Conservation (phyloP, 2,329 filamentous ascomycete species). For the Colletotrichum musae region DNA sequence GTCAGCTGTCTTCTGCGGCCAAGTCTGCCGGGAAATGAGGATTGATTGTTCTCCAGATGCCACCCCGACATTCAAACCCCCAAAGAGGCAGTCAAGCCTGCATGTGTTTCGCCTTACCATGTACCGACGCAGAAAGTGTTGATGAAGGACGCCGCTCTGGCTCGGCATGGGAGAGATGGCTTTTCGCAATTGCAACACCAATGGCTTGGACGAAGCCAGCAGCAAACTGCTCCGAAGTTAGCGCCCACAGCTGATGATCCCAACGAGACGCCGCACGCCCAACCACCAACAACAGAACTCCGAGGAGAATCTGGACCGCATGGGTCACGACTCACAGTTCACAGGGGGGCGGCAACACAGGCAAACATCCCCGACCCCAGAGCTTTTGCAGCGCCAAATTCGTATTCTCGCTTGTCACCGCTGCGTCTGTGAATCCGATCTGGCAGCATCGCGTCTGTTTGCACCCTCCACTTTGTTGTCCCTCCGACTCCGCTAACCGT, state of each 20-base stretch:
- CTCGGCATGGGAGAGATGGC: not conserved
- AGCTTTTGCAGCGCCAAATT: not conserved
- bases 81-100: slow-evolving; percentile 3
- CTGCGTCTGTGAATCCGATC: slow-evolving; percentile 10
- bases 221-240: not conserved
- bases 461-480: slow-evolving; percentile 1
- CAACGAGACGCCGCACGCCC: not conserved
- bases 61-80: not conserved
- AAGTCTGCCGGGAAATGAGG: slow-evolving; percentile 14
- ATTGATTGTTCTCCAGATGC: slow-evolving; percentile 8
- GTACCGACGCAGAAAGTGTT: not conserved
- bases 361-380: slow-evolving; percentile 9
- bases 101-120: slow-evolving; percentile 4
- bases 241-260: not conserved
- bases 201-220: not conserved
- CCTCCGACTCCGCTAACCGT: not conserved
- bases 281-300: not conserved
- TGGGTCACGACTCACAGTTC: not conserved
- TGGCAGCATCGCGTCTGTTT: not conserved
- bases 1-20: slow-evolving; percentile 13
- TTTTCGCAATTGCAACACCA: not conserved
- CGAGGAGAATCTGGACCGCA: slow-evolving; percentile 1
- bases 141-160: slow-evolving; percentile 9
- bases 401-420: slow-evolving; percentile 8
- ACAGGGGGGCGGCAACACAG: slow-evolving; percentile 3